Evolutionary conservation across 2,329 filamentous ascomycete species (phyloP).

Genomic region (Aureobasidium mangrovei): DNA sequence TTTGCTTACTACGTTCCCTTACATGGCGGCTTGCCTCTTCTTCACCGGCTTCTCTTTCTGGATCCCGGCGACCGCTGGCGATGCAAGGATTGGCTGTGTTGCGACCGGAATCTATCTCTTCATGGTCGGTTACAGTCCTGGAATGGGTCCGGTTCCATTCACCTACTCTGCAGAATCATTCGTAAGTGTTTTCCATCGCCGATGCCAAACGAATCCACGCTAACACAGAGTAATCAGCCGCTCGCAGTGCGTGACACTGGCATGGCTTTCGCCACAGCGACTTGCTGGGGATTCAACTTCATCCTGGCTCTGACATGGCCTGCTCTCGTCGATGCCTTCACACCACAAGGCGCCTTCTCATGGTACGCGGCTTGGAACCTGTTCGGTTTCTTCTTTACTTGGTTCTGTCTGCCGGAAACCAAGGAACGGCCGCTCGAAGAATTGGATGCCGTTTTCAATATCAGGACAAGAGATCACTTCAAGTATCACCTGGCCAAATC

Average conservation of each 20-base stretch:
- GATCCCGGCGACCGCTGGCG: slow-evolving; percentile 10
- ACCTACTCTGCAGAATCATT: slow-evolving; percentile 36
- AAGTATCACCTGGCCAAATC: slow-evolving; percentile 5
- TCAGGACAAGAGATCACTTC: slow-evolving; percentile 11
- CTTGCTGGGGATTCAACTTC: slow-evolving; percentile 38
- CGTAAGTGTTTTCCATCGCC: slow-evolving; percentile 25
- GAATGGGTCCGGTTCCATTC: slow-evolving; percentile 35
- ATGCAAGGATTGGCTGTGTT: slow-evolving; percentile 29
- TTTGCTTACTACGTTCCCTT: slow-evolving; percentile 36
- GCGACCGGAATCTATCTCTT: slow-evolving; percentile 35
- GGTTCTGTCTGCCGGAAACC: slow-evolving; percentile 38
- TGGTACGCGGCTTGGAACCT: slow-evolving; percentile 51
- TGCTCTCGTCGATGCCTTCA: slow-evolving; percentile 38
- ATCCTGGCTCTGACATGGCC: slow-evolving; percentile 44
- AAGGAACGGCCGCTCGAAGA: slow-evolving; percentile 39
- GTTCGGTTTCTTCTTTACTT: slow-evolving; percentile 39
- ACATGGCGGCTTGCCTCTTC: slow-evolving; percentile 40
- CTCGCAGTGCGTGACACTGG: slow-evolving; percentile 37
- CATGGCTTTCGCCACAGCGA: slow-evolving; percentile 41
- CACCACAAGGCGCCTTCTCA: slow-evolving; percentile 42
- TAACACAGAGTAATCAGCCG: slow-evolving; percentile 25
- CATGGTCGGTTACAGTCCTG: slow-evolving; percentile 44
- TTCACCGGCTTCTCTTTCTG: slow-evolving; percentile 43
- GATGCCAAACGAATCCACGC: background rate
- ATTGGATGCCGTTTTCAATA: slow-evolving; percentile 30